Base-by-base conservation (phyloP, 2,329 filamentous ascomycete species). In the Fusarium brachygibbosum region DNA sequence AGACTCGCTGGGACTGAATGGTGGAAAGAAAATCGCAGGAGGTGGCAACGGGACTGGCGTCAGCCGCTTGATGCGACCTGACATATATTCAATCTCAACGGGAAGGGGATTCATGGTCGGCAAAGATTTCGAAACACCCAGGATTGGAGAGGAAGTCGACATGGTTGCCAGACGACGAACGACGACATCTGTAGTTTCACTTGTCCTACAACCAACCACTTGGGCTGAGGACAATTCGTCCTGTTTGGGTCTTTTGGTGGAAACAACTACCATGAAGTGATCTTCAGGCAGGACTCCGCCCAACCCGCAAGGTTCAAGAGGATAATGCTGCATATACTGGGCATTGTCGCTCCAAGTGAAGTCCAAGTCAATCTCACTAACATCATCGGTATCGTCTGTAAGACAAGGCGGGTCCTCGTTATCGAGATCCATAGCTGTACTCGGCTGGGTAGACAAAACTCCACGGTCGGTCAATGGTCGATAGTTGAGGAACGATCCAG, bases 221-320 rank as follows among this genome's bases (percentile, higher is more conserved):
- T 19, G 31, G 2, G 28, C 23, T 17, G 57, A 34, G 8, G 49
- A 28, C 3, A 35, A 17, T 14, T 28, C 41, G 14, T 79, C 74
- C 14, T 71, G 66, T 28, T 78, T 82, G 0, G 81, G 76, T 17
- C 85, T 80, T 40, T 78, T 81, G 0, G 86, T 88, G 4, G 81
- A 81, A 4, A 90, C 87, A 4, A 84, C 79, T 1, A 90, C 79
- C 40, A 84, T 81, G 62, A 91, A 90, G 66, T 90, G 88, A 66
- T 91, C 89, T n/a, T 90, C 87, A 0, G 88, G 88, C 28, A 83
- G 78, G 0, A 89, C 84, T 16, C 87, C 87, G 8, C 86, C 87
- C 0, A 91, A 75, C 1, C 89, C 89, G 45, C 84, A 88, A 0
- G 86, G 85, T 61, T 88, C 85, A 5, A 91, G 75, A 1, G 81